phyloP scores from a whole-genome alignment of 2,329 filamentous ascomycete genomes.

The Knoxdaviesia capensis region DNA sequence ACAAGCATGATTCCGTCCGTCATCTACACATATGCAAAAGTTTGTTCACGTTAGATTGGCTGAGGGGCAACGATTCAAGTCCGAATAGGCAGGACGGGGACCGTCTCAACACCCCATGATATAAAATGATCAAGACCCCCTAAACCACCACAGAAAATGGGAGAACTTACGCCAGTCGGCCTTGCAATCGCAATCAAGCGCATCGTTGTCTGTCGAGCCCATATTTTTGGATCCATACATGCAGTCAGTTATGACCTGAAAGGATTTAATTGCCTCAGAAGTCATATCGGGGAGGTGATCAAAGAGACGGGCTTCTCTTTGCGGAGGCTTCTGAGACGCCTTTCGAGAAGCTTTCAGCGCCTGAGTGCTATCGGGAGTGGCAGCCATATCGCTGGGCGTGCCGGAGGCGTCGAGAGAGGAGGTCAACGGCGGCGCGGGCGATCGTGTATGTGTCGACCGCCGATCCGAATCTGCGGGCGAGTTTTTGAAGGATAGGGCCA shows the following conservation, averaged over 20 bases:
- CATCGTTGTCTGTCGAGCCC: constrained; percentile 74
- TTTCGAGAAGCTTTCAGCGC: constrained; percentile 50
- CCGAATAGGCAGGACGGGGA: no score
- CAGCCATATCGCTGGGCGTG: constrained; percentile 24
- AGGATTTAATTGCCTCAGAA: constrained; percentile 51
- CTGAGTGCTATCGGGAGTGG: constrained; percentile 28
- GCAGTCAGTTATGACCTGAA: constrained; percentile 67
- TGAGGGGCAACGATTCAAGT: no score
- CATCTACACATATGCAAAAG: constrained; percentile 17
- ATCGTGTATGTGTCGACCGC: no score
- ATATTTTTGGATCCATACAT: constrained; percentile 83
- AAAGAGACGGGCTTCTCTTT: constrained; percentile 47
- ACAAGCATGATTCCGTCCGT: constrained; percentile 62
- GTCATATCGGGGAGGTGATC: constrained; percentile 61
- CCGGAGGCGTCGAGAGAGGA: constrained; percentile 24
- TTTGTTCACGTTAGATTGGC: no score
- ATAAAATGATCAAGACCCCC: no score
- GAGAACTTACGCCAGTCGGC: constrained; percentile 77
- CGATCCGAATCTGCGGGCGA: constrained; percentile 6
- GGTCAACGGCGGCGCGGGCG: constrained; percentile 15
- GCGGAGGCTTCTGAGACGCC: constrained; percentile 46
- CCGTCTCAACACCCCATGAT: no score
- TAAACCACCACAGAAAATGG: not conserved
- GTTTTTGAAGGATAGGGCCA: constrained; percentile 19
- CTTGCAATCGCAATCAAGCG: constrained; percentile 83